Evolutionary conservation across 208 protist genomes (phyloP).

Genomic region (Leishmania amazonensis): DNA sequence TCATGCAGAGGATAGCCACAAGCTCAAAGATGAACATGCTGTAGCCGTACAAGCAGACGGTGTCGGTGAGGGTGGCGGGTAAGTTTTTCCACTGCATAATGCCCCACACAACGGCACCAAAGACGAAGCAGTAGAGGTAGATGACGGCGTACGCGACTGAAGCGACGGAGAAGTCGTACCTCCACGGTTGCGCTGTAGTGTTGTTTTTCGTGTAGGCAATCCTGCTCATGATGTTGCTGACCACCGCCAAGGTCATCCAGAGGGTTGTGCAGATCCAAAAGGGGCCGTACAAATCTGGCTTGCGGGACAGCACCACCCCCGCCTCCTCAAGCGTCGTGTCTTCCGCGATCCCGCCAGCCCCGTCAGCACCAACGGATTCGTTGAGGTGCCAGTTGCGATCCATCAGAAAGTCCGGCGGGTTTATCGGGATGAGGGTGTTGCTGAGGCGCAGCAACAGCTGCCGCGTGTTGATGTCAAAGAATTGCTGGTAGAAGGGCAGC

Average conservation of each 20-base stretch:
- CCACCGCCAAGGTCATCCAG: conserved; percentile 87
- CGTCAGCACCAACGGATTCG: conserved; percentile 12
- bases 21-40: conserved; percentile 89
- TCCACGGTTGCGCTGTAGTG: conserved; percentile 42
- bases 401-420: conserved; percentile 82
- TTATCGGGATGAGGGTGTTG: conserved; percentile 67
- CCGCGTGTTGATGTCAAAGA: conserved; percentile 89
- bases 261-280: conserved; percentile 93
- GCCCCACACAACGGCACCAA: conserved; percentile 73
- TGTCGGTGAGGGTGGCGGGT: conserved; percentile 68
- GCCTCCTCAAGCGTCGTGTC: conserved; percentile 37
- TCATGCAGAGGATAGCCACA: conserved; percentile 72
- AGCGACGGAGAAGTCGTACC: conserved; percentile 77
- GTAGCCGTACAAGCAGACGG: conserved; percentile 89
- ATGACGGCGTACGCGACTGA: conserved; percentile 76
- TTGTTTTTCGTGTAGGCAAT: conserved; percentile 52
- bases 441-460: conserved; percentile 79
- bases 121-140: conserved; percentile 88
- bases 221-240: conserved; percentile 81
- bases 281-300: conserved; percentile 89
- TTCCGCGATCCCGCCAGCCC: conserved; percentile 8
- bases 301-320: conserved; percentile 52
- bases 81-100: conserved; percentile 88
- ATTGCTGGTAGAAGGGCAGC: conserved; percentile 89
- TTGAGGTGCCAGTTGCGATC: conserved; percentile 77